Evolutionary conservation across 2,329 filamentous ascomycete species (phyloP).

Genomic region (Corniculantispora saksenae): DNA sequence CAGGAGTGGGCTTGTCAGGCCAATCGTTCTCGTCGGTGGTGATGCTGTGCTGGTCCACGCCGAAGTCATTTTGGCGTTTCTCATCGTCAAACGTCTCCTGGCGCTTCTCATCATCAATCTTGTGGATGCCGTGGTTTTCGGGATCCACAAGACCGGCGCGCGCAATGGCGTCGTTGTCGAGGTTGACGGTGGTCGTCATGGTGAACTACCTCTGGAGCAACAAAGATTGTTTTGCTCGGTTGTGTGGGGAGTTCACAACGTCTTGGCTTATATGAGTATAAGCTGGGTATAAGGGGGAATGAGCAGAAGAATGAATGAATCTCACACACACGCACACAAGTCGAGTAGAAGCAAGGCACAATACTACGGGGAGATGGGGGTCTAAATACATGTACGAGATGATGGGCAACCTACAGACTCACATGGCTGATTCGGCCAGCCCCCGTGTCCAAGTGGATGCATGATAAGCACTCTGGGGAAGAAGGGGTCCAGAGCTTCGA

Average conservation of each 20-base stretch:
- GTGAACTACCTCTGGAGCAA: slow-evolving; percentile 18
- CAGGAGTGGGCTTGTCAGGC: slow-evolving; percentile 46
- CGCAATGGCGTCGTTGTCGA: slow-evolving; percentile 40
- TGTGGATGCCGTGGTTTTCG: slow-evolving; percentile 37
- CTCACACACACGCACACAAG: neutral
- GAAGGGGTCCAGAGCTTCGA: slow-evolving; percentile 5
- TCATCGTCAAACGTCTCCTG: slow-evolving; percentile 32
- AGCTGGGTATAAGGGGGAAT: neutral
- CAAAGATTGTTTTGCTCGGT: slow-evolving; percentile 1
- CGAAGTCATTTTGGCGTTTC: slow-evolving; percentile 23
- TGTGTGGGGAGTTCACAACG: neutral
- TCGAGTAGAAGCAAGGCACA: neutral
- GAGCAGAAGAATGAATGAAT: neutral
- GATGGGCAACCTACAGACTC: neutral
- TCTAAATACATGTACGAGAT: slow-evolving; percentile 4
- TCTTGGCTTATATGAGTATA: neutral
- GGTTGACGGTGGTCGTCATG: slow-evolving; percentile 38
- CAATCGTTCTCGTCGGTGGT: slow-evolving; percentile 33
- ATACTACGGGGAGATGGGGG: neutral
- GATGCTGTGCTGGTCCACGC: slow-evolving; percentile 26
- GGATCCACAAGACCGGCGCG: slow-evolving; percentile 34
- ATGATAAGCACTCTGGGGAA: slow-evolving; percentile 17
- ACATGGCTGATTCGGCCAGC: neutral
- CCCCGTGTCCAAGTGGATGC: neutral
- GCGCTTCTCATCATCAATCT: slow-evolving; percentile 24